A percentile compares a stretch with the other conserved stretches of the same genome.
Conservation (phyloP, 2,329 filamentous ascomycete species). For the Colletotrichum sp. region DNA sequence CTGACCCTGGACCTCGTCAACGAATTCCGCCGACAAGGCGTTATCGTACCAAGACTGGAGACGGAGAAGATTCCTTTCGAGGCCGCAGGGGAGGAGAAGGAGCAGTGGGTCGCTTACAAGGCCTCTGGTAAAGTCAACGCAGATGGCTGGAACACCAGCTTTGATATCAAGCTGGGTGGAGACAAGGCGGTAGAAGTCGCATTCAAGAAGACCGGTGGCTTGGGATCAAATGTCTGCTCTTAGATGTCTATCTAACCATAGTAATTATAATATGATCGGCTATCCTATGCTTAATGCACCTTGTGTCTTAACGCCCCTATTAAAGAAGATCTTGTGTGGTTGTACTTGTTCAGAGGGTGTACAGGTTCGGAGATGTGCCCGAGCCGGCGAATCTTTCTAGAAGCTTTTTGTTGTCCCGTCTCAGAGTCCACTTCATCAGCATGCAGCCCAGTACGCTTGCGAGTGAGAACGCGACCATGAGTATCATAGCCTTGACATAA, state of each 20-base stretch:
- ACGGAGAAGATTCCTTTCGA: constrained; percentile 9
- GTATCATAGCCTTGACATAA: constrained; percentile 31
- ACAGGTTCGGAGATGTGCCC: not conserved
- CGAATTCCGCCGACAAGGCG: constrained; percentile 2
- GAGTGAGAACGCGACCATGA: constrained; percentile 7
- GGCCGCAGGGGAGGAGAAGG: not conserved
- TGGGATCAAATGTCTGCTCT: not conserved
- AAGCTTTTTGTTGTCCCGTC: not conserved
- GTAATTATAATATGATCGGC: not conserved
- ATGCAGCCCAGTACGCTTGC: not conserved
- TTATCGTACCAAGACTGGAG: constrained; percentile 10
- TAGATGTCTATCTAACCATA: not conserved
- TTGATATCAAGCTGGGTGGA: constrained; percentile 13
- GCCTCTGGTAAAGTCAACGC: not conserved
- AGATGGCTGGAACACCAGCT: constrained; percentile 10
- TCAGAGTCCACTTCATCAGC: not conserved
- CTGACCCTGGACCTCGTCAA: constrained; percentile 15
- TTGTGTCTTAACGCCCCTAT: not conserved
- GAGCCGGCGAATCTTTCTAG: not conserved
- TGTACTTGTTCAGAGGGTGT: not conserved
- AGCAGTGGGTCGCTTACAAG: constrained; percentile 12
- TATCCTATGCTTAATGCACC: not conserved
- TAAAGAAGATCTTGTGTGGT: too few species aligned
- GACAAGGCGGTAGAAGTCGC: not conserved
- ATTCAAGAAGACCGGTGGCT: not conserved